A percentile compares a stretch with the other conserved stretches of the same genome.
These are phyloP conservation scores for Apiotrichum porosum DNA, from an alignment of 1,284 basidiomycete genomes.

Conservation along the genomic window DNA sequence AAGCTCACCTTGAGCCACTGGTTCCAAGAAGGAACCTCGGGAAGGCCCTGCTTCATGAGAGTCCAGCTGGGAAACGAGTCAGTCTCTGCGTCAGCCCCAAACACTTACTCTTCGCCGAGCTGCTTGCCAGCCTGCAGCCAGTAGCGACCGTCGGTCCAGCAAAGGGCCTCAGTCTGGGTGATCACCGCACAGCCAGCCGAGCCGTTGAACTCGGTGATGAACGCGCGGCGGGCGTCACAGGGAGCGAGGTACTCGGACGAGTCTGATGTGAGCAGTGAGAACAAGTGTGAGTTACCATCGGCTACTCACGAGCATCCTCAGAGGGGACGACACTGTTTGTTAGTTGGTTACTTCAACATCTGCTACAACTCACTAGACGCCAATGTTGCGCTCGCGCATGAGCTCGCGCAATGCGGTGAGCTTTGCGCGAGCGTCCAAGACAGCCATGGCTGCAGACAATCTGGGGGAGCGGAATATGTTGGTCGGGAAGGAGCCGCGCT, in stretches of 20 bases:
- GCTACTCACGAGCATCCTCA: conserved; percentile 74
- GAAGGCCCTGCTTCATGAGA: conserved; percentile 83
- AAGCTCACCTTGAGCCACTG: conserved; percentile 64
- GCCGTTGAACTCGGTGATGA: conserved; percentile 87
- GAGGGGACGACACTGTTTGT: conserved; percentile 63
- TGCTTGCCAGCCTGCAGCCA: conserved; percentile 88
- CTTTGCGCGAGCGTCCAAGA: conserved; percentile 16
- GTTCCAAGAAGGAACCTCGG: conserved; percentile 85
- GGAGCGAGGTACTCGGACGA: conserved; percentile 83
- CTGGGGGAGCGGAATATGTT: conserved; percentile 11
- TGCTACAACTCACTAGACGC: conserved; percentile 13
- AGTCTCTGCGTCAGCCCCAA: conserved; percentile 55
- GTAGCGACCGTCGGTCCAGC: conserved; percentile 82
- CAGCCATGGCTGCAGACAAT: conserved; percentile 9
- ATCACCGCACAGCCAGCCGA: conserved; percentile 85
- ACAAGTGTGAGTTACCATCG: neutral
- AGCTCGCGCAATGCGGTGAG: conserved; percentile 17
- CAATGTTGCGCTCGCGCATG: conserved; percentile 22
- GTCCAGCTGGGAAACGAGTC: conserved; percentile 64
- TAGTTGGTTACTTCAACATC: neutral
- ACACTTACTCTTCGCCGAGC: conserved; percentile 62
- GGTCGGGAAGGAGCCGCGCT: too few relatives aligned
- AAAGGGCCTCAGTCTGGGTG: conserved; percentile 60
- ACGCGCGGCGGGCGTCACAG: conserved; percentile 77
- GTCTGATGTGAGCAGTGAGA: conserved; percentile 56